Evolutionary conservation across 2,329 filamentous ascomycete species (phyloP).

Genomic region (Epicoccum sorghinum): DNA sequence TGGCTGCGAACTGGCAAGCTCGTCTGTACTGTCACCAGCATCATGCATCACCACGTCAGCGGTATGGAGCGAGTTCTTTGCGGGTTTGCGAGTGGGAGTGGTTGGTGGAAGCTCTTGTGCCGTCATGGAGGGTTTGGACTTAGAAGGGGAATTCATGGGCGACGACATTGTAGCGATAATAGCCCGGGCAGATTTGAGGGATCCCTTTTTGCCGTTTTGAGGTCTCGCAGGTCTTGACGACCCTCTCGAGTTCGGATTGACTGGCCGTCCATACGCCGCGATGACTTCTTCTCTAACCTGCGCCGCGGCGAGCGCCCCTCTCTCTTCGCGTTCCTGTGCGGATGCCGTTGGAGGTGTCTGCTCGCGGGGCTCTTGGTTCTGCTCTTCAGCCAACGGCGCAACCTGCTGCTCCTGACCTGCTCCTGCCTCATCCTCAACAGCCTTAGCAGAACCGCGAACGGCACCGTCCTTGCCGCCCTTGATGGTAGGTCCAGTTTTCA

Average conservation of each 20-base stretch:
- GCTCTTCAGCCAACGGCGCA: conserved; percentile 21
- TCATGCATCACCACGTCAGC: conserved; percentile 32
- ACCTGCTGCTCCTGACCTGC: conserved; percentile 20
- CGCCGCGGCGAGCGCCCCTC: conserved; percentile 41
- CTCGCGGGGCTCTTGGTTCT: conserved; percentile 28
- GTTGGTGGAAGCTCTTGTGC: conserved; percentile 16
- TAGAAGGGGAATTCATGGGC: conserved; percentile 24
- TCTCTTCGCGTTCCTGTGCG: conserved; percentile 40
- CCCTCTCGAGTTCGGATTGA: conserved; percentile 31
- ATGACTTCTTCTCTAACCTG: conserved; percentile 24
- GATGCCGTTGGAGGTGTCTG: conserved; percentile 29
- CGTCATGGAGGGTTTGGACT: conserved; percentile 6
- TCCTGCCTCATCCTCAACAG: neutral
- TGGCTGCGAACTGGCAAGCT: conserved; percentile 28
- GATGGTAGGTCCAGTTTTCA: conserved; percentile 30
- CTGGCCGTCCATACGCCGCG: conserved; percentile 23
- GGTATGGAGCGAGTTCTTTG: neutral
- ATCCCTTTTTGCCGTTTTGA: conserved; percentile 30
- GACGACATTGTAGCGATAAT: conserved; percentile 29
- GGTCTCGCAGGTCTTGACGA: conserved; percentile 22
- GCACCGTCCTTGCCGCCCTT: conserved; percentile 19
- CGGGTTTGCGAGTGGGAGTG: conserved; percentile 17
- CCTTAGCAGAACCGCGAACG: conserved; percentile 26
- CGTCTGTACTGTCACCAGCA: conserved; percentile 21
- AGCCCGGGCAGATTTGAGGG: conserved; percentile 35